A percentile compares a stretch with the other conserved stretches of the same genome.
These are phyloP conservation scores for Priceomyces medius DNA, from an alignment of 805 yeast species.

Conservation along the genomic window DNA sequence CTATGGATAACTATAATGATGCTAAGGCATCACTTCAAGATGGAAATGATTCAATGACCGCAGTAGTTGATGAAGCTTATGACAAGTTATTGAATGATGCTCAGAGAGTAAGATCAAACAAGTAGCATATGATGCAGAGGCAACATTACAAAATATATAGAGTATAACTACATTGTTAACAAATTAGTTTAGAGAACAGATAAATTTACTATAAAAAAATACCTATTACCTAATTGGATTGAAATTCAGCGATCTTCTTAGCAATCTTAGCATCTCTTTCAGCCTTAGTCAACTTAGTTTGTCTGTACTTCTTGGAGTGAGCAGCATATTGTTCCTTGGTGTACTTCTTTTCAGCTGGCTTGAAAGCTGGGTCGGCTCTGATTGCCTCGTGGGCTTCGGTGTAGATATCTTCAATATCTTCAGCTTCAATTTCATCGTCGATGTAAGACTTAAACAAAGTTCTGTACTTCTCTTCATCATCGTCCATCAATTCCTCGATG, in stretches of 20 bases:
- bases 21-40: constrained; percentile 5
- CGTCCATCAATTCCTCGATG: constrained; percentile 99
- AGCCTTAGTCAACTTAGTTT: constrained; percentile 82
- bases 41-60: constrained; percentile 20
- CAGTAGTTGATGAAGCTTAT: constrained; percentile 68
- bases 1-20: constrained; percentile 16
- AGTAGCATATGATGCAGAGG: too few relatives aligned
- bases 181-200: too few relatives aligned
- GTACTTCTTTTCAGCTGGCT: constrained; percentile 88
- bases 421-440: constrained; percentile 96
- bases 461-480: constrained; percentile 99
- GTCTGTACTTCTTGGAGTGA: constrained; percentile 89
- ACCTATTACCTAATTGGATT: constrained; percentile 34
- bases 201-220: neutral
- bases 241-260: constrained; percentile 92
- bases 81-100: constrained; percentile 70
- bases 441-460: constrained; percentile 94
- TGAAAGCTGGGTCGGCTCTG: constrained; percentile 93
- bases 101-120: constrained; percentile 59
- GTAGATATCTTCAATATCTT: constrained; percentile 94
- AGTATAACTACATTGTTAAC: neutral
- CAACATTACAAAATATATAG: too few relatives aligned
- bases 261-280: constrained; percentile 88
- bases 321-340: constrained; percentile 98
- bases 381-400: constrained; percentile 89